Evolutionary conservation across 768 basidiomycete species (phyloP), one percentile per base, ranked within the genome.

Genomic region (Rubroboletus pulcherrimus): DNA sequence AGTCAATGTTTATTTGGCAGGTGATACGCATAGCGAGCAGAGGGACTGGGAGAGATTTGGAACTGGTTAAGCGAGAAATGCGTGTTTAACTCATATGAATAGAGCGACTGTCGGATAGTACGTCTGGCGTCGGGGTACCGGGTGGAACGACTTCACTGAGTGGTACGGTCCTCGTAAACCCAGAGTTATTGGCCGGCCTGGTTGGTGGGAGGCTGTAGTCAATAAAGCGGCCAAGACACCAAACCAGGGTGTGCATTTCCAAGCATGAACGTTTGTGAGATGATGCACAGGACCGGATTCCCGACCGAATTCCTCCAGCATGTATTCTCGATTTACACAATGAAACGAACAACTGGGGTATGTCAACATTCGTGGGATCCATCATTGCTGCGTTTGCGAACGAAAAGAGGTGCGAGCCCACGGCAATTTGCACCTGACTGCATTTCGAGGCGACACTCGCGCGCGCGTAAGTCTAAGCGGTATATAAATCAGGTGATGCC

Each of bases 21-120:
- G 59, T 65, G 63, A 55, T 79, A 80, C 53, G 78, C 67, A 7
- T n/a, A n/a, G n/a, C n/a, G n/a, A n/a, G n/a, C 54, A 10, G 52
- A 53, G 30, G 49, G 29, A 11, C 33, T 54, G 35, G 37, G 24
- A 14, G 71, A 70, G 35, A 59, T 76, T 5, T 72, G 69, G 68
- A 40, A 34, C 5, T 68, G 58, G 57, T 31, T 70, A 58, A 60
- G 34, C 34, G 24, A 38, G 62, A 65, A 45, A 63, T 67, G 71
- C n/a, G 11, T 47, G 46, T 37, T 30, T 61, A 24, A 67, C 31
- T 15, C 37, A 15, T 39, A 12, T 31, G 15, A 19, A 29, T 11
- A 7, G 8, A 1, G n/a, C 10, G 14, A 29, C 19, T 29, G 26
- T 29, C 31, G 9, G n/a, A 38, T 3, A 19, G 14, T 17, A 39